Conservation (phyloP, 306 rosid genomes). For the Canavalia ensiformis region DNA sequence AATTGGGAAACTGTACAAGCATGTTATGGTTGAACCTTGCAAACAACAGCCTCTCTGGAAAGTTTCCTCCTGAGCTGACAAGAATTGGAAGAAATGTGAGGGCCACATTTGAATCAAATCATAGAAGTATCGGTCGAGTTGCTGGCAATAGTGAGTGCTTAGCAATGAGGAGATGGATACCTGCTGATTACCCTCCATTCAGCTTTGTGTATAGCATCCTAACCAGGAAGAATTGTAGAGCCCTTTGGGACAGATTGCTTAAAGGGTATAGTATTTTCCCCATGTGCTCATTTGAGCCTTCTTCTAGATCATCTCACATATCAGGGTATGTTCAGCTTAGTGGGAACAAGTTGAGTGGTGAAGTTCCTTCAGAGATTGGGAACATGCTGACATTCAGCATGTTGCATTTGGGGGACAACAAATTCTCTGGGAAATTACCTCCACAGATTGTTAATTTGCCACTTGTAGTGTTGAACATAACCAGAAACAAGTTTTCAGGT, state of each 20-base stretch:
- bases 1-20: conserved; percentile 84
- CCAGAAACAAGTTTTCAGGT: conserved; percentile 73
- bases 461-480: conserved; percentile 71
- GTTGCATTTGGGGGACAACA: conserved; percentile 76
- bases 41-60: conserved; percentile 75
- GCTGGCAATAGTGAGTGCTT: conserved; percentile 81
- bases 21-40: conserved; percentile 90
- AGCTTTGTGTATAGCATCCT: conserved; percentile 75
- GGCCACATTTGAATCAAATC: conserved; percentile 65
- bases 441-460: conserved; percentile 60
- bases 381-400: conserved; percentile 72
- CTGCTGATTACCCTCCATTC: conserved; percentile 92
- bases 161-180: conserved; percentile 91
- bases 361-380: conserved; percentile 70
- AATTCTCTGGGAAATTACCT: conserved; percentile 75
- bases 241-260: conserved; percentile 77
- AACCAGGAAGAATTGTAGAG: conserved; percentile 80
- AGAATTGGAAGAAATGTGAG: conserved; percentile 67
- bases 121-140: conserved; percentile 15
- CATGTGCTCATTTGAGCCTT: conserved; percentile 58
- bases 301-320: conserved; percentile 51
- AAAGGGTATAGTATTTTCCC: conserved; percentile 76
- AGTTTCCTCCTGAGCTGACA: conserved; percentile 68
- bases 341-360: conserved; percentile 77
- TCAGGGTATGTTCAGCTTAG: conserved; percentile 86